Base-by-base conservation (phyloP, 345 rosid genomes). In the Nephelium lappaceum region DNA sequence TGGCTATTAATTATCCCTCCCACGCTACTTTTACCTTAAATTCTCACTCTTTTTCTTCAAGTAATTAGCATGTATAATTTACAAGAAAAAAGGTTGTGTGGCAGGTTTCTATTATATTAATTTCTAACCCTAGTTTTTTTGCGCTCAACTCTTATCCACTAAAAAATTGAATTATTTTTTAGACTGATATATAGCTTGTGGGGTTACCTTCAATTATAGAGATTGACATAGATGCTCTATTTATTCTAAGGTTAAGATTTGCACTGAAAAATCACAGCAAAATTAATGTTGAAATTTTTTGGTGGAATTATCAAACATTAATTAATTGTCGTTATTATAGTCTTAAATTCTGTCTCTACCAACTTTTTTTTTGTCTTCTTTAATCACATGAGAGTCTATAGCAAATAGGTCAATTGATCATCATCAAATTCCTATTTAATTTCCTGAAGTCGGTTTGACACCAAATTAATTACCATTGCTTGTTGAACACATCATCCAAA, bases 41-140 rank as follows among this genome's bases (percentile, higher is more conserved):
- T 10, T 60, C 71, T 63, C 27, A 63, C n/a, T 27, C 62, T 75
- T 24, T 39, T 43, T 78, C 78, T 61, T 78, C 27, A 39, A 67
- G 45, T 36, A 81, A 73, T 79, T 38, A 69, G 25, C 79, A 67
- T 36, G 3, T 7, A 47, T 39, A 36, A 51, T 18, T 18, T 47
- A 19, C 31, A 58, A 57, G 38, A 47, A 74, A 69, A 21, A 11
- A 21, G 51, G 75, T 6, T 36, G 77, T 69, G 81, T 77, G 73
- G 12, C 57, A 43, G 68, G 24, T 64, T 74, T 6, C 68, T 18
- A 5, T 53, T 31, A 47, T 36, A 75, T 10, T 65, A 65, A 12
- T 27, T 63, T 45, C 49, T 19, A 74, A 11, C 71, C 62, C 64
- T 60, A 60, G 63, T 3, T 74, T 16, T 16, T 45, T 18, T 74